phyloP scores from a whole-genome alignment of 371 early-diverging fungal genomes.

The Cokeromyces recurvatus region DNA sequence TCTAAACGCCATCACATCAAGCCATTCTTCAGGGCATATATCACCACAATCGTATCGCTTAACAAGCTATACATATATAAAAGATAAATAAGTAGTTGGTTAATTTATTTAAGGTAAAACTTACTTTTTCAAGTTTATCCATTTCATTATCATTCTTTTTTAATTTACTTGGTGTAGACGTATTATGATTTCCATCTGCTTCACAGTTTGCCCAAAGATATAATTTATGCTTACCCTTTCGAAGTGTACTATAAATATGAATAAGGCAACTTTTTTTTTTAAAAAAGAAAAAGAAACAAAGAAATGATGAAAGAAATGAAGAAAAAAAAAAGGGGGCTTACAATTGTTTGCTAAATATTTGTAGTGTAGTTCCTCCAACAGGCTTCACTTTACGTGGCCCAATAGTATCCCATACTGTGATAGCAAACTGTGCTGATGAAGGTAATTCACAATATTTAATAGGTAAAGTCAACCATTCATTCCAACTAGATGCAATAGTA shows the following conservation, averaged over 20 bases:
- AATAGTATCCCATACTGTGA: constrained; percentile 79
- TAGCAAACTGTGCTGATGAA: constrained; percentile 59
- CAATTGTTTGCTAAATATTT: constrained; percentile 77
- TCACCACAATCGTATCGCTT: constrained; percentile 86
- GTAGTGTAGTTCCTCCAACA: constrained; percentile 73
- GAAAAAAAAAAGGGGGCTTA: constrained; percentile 21
- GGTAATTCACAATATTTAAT: constrained; percentile 84
- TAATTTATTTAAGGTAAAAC: not conserved
- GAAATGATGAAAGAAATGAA: no score
- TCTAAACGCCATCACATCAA: constrained; percentile 83
- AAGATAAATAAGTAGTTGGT: not conserved
- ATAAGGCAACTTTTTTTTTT: no score
- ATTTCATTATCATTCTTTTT: constrained; percentile 56
- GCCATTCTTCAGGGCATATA: constrained; percentile 81
- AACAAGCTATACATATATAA: constrained; percentile 49
- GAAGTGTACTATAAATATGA: constrained; percentile 51
- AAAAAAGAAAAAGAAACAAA: no score
- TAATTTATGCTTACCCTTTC: constrained; percentile 80
- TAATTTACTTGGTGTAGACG: constrained; percentile 62
- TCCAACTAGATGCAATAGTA: constrained; percentile 60
- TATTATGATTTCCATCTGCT: constrained; percentile 55
- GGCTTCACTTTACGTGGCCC: constrained; percentile 71
- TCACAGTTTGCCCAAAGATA: constrained; percentile 63
- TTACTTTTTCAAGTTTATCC: constrained; percentile 83
- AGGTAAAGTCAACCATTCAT: constrained; percentile 90